Percentiles rank a stretch among this genome's conserved stretches.
phyloP scores from a whole-genome alignment of 2,329 filamentous ascomycete genomes.

The Pseudogymnoascus sp. region DNA sequence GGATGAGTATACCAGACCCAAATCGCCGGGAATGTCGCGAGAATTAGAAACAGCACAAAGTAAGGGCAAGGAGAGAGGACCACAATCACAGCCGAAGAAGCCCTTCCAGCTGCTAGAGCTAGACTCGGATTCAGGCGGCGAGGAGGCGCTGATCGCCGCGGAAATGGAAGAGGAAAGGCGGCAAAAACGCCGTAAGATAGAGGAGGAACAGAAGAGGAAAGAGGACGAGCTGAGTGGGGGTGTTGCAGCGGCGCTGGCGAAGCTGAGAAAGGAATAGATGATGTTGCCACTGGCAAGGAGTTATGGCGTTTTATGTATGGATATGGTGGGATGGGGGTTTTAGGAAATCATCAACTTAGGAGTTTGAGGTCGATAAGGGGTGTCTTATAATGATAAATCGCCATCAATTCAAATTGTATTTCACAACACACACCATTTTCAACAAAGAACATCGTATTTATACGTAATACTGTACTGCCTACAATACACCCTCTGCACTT shows the following conservation, averaged over 20 bases:
- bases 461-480: not conserved
- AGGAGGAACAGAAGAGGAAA: conserved; percentile 29
- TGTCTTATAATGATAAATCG: not conserved
- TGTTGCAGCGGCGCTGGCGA: conserved; percentile 54
- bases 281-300: not conserved
- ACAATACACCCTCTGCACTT: not conserved
- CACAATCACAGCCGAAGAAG: conserved; percentile 17
- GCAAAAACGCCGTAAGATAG: conserved; percentile 8
- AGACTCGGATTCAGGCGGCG: conserved; percentile 30
- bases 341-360: not conserved
- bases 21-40: not conserved
- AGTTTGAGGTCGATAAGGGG: not conserved
- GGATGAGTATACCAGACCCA: conserved; percentile 11
- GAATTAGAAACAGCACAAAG: conserved; percentile 10
- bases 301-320: not conserved
- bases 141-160: conserved; percentile 42
- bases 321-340: not conserved
- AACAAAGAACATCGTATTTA: not conserved
- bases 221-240: conserved; percentile 47
- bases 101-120: conserved; percentile 30
- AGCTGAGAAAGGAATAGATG: conserved; percentile 40
- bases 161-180: conserved; percentile 37
- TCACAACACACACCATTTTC: not conserved
- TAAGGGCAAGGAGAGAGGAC: not conserved
- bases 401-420: not conserved